Conservation (phyloP, 164 flowering plant species). For the Chimonanthus praecox region DNA sequence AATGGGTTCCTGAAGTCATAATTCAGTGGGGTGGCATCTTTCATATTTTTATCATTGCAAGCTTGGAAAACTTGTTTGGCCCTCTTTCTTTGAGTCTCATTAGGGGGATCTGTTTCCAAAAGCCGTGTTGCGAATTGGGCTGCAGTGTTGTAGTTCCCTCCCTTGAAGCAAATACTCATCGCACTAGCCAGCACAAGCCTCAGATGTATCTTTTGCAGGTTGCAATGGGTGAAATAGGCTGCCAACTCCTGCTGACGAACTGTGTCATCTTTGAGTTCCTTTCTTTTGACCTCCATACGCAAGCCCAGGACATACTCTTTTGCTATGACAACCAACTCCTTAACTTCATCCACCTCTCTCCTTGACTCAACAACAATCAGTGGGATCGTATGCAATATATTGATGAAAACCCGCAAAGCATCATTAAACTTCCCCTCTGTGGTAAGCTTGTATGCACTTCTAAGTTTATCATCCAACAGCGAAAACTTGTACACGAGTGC, state of each 20-base stretch:
- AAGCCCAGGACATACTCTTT: slow-evolving; percentile 53
- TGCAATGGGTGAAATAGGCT: slow-evolving; percentile 75
- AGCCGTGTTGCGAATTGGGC: slow-evolving; percentile 63
- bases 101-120: slow-evolving; percentile 51
- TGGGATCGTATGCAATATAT: slow-evolving; percentile 52
- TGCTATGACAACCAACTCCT: slow-evolving; percentile 63
- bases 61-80: slow-evolving; percentile 66
- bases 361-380: slow-evolving; percentile 64
- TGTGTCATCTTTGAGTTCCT: slow-evolving; percentile 37
- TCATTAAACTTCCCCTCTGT: slow-evolving; percentile 56
- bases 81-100: slow-evolving; percentile 51
- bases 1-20: slow-evolving; percentile 83
- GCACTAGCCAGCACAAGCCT: slow-evolving; percentile 47
- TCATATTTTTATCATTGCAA: slow-evolving; percentile 36
- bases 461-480: slow-evolving; percentile 77
- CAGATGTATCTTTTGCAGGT: slow-evolving; percentile 38
- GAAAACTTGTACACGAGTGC: slow-evolving; percentile 66
- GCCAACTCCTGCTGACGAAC: slow-evolving; percentile 68
- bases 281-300: slow-evolving; percentile 52
- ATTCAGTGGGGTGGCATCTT: slow-evolving; percentile 40
- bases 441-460: slow-evolving; percentile 63
- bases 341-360: slow-evolving; percentile 72
- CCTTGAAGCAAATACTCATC: slow-evolving; percentile 54
- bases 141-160: slow-evolving; percentile 54
- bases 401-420: slow-evolving; percentile 50